phyloP scores from a whole-genome alignment of 305 asterid species.

The Fraxinus platypoda region DNA sequence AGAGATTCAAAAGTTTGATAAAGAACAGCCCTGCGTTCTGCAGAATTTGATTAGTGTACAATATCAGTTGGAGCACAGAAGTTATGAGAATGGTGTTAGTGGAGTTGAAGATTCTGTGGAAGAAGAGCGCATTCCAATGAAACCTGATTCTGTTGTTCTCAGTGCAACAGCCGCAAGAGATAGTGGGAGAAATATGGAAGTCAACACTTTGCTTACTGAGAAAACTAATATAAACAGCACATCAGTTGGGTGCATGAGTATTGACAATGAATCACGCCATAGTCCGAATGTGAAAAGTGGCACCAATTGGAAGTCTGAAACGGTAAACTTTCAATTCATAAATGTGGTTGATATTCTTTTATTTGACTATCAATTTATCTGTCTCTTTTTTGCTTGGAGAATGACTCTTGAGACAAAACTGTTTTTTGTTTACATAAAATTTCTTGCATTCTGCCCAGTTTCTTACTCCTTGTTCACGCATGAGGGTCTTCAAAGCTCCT shows the following conservation, averaged over 20 bases:
- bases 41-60: conserved; percentile 23
- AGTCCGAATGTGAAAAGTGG: conserved; percentile 33
- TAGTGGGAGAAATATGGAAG: conserved; percentile 19
- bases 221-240: conserved; percentile 14
- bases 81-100: conserved; percentile 19
- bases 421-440: conserved; percentile 11
- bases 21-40: conserved; percentile 9
- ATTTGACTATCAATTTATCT: background rate
- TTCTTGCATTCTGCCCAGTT: conserved; percentile 38
- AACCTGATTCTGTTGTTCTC: conserved; percentile 52
- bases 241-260: conserved; percentile 15
- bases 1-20: conserved; percentile 6
- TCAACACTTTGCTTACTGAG: conserved; percentile 16
- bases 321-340: conserved; percentile 32
- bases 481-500: conserved; percentile 53
- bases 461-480: conserved; percentile 59
- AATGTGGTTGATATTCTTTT: background rate
- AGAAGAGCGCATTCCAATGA: conserved; percentile 44
- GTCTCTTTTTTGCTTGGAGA: background rate
- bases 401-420: background rate
- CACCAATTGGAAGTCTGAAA: conserved; percentile 27
- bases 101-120: conserved; percentile 31
- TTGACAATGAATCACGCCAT: background rate
- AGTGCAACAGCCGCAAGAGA: conserved; percentile 20
- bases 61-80: conserved; percentile 15